Base-by-base conservation (phyloP, 169 alveolate species). In the Plasmodium gonderi region DNA sequence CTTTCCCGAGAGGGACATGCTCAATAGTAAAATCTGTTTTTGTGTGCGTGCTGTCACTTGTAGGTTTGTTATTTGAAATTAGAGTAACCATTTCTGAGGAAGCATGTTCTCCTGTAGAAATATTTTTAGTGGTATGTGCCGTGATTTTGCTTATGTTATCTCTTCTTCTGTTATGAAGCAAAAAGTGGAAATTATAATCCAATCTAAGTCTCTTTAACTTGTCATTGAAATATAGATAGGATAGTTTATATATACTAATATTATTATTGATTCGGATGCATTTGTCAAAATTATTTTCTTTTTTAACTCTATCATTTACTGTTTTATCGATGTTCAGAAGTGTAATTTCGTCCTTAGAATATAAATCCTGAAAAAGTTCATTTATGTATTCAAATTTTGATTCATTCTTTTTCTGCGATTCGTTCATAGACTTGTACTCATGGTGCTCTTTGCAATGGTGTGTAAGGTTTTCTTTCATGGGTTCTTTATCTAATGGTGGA, bases 151-250 rank as follows among this genome's bases (percentile, higher is more conserved):
- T 23, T 40, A 17, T 11, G 26, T 60, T 67, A 7, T 44, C 42
- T 38, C 78, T n/a, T 1, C 26, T 79, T 67, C 31, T 79, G 20
- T 79, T 79, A 5, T n/a, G 20, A 6, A 83, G 26, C 20, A 83
- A 42, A 47, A 72, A 83, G 65, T 83, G 75, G 65, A 83, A 83
- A 2, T 8, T 72, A 44, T 69, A 72, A 12, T 83, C 92, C 44
- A 83, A 20, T 42, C 92, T 74, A 31, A 83, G 54, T 49, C 92
- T 33, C 77, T 83, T 83, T 23, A 83, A 26, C 17, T 74, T 83
- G 26, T 83, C 92, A 38, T 69, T 83, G 65, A 83, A 83, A 42
- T 72, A 83, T 2, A 83, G 76, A 76, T 83, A 83, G 6, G 92
- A 83, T 42, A 83, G 33, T 29, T 72, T 83, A 72, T 83, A 83